Evolutionary conservation across 2,329 filamentous ascomycete genomes (phyloP).

Genomic region (Pseudopithomyces maydicus): DNA sequence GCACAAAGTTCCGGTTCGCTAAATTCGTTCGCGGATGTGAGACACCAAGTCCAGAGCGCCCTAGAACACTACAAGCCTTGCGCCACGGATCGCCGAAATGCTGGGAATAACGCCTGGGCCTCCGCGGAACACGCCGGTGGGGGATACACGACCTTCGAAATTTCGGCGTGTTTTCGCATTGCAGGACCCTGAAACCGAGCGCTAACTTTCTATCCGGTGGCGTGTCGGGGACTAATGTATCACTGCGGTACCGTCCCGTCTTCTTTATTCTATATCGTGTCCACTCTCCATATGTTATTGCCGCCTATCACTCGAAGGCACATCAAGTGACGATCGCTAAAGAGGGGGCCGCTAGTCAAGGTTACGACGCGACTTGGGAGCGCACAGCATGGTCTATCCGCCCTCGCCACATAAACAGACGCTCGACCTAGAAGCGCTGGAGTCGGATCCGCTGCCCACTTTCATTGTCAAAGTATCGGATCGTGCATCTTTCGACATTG

Average conservation of each 20-base stretch:
- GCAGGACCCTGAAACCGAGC: background rate
- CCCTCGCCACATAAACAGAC: background rate
- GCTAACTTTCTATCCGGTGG: background rate
- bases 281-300: no score
- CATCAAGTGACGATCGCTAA: background rate
- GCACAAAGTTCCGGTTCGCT: background rate
- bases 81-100: background rate
- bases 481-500: conserved; percentile 19
- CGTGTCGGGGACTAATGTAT: background rate
- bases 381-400: background rate
- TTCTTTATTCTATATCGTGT: no score
- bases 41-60: background rate
- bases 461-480: conserved; percentile 27
- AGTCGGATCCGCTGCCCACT: conserved; percentile 25
- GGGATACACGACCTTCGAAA: background rate
- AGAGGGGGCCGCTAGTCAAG: background rate
- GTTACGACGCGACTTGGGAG: background rate
- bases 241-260: background rate
- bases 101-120: background rate
- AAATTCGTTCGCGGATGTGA: background rate
- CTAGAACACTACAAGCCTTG: background rate
- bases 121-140: background rate
- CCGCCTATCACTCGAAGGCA: background rate
- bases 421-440: conserved; percentile 29
- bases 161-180: background rate